A percentile compares a stretch with the other conserved stretches of the same genome.
Conservation (phyloP, 139 green algal genomes). For the Ulvella scutata region DNA sequence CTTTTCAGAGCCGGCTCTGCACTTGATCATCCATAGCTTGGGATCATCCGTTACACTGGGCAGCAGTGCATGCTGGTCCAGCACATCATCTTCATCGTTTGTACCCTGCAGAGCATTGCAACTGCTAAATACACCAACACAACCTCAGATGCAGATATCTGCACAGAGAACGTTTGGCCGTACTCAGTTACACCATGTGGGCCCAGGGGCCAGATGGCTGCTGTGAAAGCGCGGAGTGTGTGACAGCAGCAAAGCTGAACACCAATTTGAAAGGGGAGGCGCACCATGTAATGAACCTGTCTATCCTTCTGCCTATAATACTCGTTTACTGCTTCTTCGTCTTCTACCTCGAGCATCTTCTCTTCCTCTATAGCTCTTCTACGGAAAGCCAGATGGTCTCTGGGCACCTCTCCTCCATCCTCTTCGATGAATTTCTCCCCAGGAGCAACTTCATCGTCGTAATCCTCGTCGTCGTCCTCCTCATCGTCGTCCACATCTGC, state of each 20-base stretch:
- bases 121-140: no score
- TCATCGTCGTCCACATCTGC: neutral
- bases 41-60: neutral
- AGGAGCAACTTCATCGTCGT: neutral
- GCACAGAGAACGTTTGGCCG: no score
- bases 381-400: neutral
- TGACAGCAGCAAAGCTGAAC: neutral
- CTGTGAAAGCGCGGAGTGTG: neutral
- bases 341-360: neutral
- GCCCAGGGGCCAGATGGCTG: neutral
- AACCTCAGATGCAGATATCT: no score
- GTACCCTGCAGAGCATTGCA: neutral
- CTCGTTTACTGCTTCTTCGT: neutral
- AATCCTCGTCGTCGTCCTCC: neutral
- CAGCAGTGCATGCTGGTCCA: neutral
- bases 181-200: no score
- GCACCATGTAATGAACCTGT: neutral
- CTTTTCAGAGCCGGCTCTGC: neutral
- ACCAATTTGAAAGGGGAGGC: no score
- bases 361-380: neutral
- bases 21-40: conserved; percentile 3
- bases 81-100: neutral
- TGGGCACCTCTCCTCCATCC: neutral
- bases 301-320: neutral
- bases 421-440: neutral